These are phyloP conservation scores for Penicillium sp. DNA, from an alignment of 2,329 filamentous ascomycete species.

Conservation along the genomic window DNA sequence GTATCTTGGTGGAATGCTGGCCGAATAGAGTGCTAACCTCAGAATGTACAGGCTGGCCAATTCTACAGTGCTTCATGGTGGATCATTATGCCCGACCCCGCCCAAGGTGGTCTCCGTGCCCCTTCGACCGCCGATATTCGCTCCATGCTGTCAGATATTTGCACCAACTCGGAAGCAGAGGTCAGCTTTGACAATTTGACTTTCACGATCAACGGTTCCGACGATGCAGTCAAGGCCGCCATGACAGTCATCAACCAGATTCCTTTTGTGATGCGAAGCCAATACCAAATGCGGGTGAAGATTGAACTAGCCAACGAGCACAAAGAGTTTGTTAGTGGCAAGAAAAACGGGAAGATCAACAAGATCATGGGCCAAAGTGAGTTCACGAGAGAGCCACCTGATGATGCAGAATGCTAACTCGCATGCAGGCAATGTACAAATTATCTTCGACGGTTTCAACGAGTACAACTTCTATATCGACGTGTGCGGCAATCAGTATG, in stretches of 20 bases:
- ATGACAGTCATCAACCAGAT: conserved; percentile 90
- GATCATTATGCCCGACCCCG: conserved; percentile 72
- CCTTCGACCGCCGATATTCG: conserved; percentile 68
- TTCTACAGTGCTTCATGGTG: conserved; percentile 98
- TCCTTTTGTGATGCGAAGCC: conserved; percentile 78
- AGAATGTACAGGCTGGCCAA: conserved; percentile 67
- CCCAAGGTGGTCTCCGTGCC: conserved; percentile 55
- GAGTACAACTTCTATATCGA: conserved; percentile 99
- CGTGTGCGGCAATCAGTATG: conserved; percentile 86
- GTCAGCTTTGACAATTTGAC: conserved; percentile 90
- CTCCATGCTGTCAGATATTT: conserved; percentile 91
- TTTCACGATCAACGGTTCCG: conserved; percentile 91
- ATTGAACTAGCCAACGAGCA: conserved; percentile 98
- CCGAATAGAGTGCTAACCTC: neutral
- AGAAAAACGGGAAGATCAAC: conserved; percentile 99
- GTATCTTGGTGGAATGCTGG: conserved; percentile 30
- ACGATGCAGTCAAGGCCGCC: conserved; percentile 94
- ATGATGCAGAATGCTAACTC: conserved; percentile 11
- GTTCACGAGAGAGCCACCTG: conserved; percentile 23
- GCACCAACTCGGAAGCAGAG: conserved; percentile 91
- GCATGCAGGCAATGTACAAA: conserved; percentile 77
- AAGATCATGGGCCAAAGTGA: conserved; percentile 98
- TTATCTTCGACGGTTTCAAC: conserved; percentile 98
- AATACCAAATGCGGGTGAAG: conserved; percentile 94
- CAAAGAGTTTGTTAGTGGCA: conserved; percentile 98